A percentile compares a stretch with the other conserved stretches of the same genome.
phyloP scores from a whole-genome alignment of 148 eudicot species.

The Cornus suecica region DNA sequence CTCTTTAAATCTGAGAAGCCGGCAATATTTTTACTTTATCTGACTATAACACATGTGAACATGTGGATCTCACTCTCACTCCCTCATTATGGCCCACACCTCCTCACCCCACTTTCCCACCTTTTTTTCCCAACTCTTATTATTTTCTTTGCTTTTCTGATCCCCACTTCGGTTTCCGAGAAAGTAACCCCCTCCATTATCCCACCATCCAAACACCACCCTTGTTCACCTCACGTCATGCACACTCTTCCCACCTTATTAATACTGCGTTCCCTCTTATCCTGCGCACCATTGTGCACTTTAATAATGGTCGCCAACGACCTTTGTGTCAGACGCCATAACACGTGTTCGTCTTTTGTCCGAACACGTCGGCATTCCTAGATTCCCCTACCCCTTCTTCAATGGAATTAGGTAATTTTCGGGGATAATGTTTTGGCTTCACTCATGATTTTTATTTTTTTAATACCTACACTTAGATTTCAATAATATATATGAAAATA shows the following conservation, averaged over 20 bases:
- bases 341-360: conserved; percentile 12
- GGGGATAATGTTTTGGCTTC: too few species aligned
- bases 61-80: conserved; percentile 42
- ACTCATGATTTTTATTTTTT: too few species aligned
- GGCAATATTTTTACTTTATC: conserved; percentile 23
- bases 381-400: too few species aligned
- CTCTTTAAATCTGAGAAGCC: conserved; percentile 7
- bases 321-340: background rate
- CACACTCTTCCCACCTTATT: background rate
- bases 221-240: background rate
- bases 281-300: conserved; percentile 7
- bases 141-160: conserved; percentile 5
- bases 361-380: conserved; percentile 17
- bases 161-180: conserved; percentile 33
- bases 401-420: too few species aligned
- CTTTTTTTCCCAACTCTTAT: conserved; percentile 17
- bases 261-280: background rate
- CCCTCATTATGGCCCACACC: conserved; percentile 22
- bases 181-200: conserved; percentile 9
- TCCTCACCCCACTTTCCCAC: conserved; percentile 13
- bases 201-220: background rate
- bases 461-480: too few species aligned
- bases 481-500: too few species aligned
- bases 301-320: background rate
- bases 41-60: conserved; percentile 15